Conservation (phyloP, 1,284 basidiomycete genomes). For the Marasmius oreades region DNA sequence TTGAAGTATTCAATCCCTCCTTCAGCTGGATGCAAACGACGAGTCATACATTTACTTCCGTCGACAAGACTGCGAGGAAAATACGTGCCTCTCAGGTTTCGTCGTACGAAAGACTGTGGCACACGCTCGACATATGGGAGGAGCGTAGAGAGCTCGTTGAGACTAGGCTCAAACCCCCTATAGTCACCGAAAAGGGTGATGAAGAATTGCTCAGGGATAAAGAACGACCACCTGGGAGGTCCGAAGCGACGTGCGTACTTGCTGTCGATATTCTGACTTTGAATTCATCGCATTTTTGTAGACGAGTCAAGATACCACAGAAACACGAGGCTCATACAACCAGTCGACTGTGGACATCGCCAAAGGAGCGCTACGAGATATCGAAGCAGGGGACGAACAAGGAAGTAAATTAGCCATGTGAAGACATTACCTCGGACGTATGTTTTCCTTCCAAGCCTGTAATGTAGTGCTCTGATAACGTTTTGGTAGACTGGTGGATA, state of each 20-base stretch:
- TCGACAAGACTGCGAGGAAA: slow-evolving; percentile 88
- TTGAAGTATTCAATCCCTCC: slow-evolving; percentile 5
- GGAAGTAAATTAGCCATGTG: slow-evolving; percentile 79
- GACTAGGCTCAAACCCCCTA: slow-evolving; percentile 75
- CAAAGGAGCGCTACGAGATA: slow-evolving; percentile 66
- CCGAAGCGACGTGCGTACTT: slow-evolving; percentile 10
- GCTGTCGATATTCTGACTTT: neutral
- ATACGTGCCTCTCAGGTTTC: slow-evolving; percentile 88
- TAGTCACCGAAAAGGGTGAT: slow-evolving; percentile 67
- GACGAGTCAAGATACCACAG: slow-evolving; percentile 46
- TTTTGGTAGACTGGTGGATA: slow-evolving; percentile 53
- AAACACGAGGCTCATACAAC: slow-evolving; percentile 41
- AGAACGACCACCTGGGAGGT: slow-evolving; percentile 61
- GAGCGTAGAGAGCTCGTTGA: slow-evolving; percentile 73
- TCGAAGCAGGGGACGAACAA: slow-evolving; percentile 68
- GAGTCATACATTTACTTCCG: slow-evolving; percentile 99
- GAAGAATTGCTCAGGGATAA: slow-evolving; percentile 82
- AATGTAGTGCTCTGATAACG: slow-evolving; percentile 5
- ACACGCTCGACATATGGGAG: slow-evolving; percentile 74
- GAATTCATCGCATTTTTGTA: slow-evolving; percentile 36
- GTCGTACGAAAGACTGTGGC: slow-evolving; percentile 61
- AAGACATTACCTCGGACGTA: slow-evolving; percentile 81
- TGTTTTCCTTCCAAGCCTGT: slow-evolving; percentile 19
- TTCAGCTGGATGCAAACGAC: slow-evolving; percentile 87
- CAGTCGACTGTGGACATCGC: slow-evolving; percentile 43